phyloP scores from a whole-genome alignment of 495 filamentous ascomycete species.

The Penicillium silybi region DNA sequence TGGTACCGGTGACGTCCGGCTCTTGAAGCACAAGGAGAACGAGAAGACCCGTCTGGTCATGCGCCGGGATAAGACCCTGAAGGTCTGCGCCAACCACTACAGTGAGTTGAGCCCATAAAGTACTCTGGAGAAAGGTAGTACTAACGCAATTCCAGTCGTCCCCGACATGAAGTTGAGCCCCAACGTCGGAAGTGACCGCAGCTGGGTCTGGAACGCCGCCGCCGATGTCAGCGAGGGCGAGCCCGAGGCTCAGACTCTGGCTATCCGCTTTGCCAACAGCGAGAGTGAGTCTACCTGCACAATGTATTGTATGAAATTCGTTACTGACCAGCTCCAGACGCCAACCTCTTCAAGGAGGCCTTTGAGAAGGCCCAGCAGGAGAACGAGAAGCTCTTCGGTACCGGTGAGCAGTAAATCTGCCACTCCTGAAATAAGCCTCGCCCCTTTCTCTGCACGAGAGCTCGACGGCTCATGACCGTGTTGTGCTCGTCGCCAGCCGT shows the following conservation, averaged over 20 bases:
- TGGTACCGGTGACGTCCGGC: constrained; percentile 90
- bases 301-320: background rate
- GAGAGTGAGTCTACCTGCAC: constrained; percentile 66
- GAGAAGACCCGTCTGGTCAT: constrained; percentile 97
- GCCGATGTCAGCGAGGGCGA: constrained; percentile 98
- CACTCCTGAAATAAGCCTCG: background rate
- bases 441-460: background rate
- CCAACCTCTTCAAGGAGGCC: constrained; percentile 95
- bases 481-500: constrained; percentile 6
- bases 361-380: constrained; percentile 98
- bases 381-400: constrained; percentile 76
- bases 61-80: constrained; percentile 98
- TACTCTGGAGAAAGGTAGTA: background rate
- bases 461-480: constrained; percentile 5
- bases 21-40: constrained; percentile 98
- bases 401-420: constrained; percentile 37
- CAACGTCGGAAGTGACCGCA: constrained; percentile 95
- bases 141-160: constrained; percentile 60
- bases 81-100: constrained; percentile 99
- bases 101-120: constrained; percentile 53
- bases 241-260: constrained; percentile 91
- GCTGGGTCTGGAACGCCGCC: constrained; percentile 98
- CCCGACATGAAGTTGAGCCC: constrained; percentile 98
- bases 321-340: constrained; percentile 55
- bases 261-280: constrained; percentile 95